Base-by-base conservation (phyloP, 352 stramenopile species). In the Phytophthora ramorum region DNA sequence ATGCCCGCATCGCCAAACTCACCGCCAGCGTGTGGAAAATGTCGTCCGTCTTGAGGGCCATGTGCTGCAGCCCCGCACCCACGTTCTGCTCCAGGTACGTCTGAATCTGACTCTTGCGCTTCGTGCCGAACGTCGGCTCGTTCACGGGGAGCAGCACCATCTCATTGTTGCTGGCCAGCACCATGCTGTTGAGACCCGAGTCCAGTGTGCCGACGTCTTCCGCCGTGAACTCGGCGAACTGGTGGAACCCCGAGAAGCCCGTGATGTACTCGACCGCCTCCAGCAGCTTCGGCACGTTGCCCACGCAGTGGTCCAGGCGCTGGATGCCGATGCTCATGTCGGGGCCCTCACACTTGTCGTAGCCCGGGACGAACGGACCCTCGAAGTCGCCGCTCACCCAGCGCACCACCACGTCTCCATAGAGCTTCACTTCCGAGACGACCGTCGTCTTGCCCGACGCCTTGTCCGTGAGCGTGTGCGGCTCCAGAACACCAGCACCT, bases 11-110 rank as follows among this genome's bases (percentile, higher is more conserved):
- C 37, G 32, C n/a, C 37, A 19, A 44, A 44, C 61, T 44, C 44
- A 69, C 62, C 58, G 61, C 74, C 54, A 99, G 76, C 13, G 96
- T 98, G 20, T 86, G 68, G 73, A 99, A 98, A 62, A 99, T 98
- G 75, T 99, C 95, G 71, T 96, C 73, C 2, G 95, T 98, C 74
- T 98, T 98, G 50, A 99, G 82, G n/a, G 96, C 96, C 73, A 99
- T 94, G 83, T 99, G 96, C 83, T 99, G 97, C 38, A 99, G 77
- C 28, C 97, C 97, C 4, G 92, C 58, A 24, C 97, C 97, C 34
- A 97, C 90, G 71, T 99, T 98, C 73, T 98, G 92, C 79, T 98
- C 92, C 8, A 99, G 60, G 71, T 97, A 99, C 7, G 95, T 98
- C 75, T 99, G 93, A 65, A 98, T 98, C 76, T 98, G 94, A 64